phyloP scores from a whole-genome alignment of 495 filamentous ascomycete genomes.

The Talaromyces borbonicus region DNA sequence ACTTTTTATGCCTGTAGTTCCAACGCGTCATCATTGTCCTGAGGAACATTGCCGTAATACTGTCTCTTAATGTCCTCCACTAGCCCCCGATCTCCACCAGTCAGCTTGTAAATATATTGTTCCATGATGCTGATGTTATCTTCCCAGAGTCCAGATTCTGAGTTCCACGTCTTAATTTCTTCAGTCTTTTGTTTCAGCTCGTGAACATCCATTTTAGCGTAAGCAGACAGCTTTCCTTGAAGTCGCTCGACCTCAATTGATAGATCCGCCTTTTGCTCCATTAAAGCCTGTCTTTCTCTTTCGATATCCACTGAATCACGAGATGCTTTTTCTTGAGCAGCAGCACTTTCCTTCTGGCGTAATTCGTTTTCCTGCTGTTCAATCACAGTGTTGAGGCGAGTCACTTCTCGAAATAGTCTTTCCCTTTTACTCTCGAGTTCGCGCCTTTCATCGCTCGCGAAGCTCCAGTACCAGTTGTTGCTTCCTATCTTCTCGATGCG shows the following conservation, averaged over 20 bases:
- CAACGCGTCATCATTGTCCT: constrained; percentile 49
- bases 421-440: constrained; percentile 36
- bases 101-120: constrained; percentile 42
- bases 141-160: constrained; percentile 43
- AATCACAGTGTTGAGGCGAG: constrained; percentile 34
- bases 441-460: constrained; percentile 53
- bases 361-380: constrained; percentile 12
- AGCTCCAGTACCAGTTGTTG: constrained; percentile 78
- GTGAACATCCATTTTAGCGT: constrained; percentile 21
- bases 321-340: constrained; percentile 13
- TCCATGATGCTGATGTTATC: constrained; percentile 60
- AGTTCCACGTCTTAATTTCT: constrained; percentile 37
- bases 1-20: constrained; percentile 20
- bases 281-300: constrained; percentile 15
- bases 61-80: constrained; percentile 41
- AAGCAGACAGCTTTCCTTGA: constrained; percentile 6
- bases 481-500: constrained; percentile 71
- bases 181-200: constrained; percentile 41
- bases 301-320: not conserved
- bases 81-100: constrained; percentile 41
- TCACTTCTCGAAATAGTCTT: constrained; percentile 44
- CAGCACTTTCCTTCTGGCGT: constrained; percentile 11
- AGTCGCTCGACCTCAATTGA: constrained; percentile 19
- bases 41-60: constrained; percentile 55
- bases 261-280: constrained; percentile 17